Base-by-base conservation (phyloP, 345 rosid genomes). In the Pistacia atlantica region DNA sequence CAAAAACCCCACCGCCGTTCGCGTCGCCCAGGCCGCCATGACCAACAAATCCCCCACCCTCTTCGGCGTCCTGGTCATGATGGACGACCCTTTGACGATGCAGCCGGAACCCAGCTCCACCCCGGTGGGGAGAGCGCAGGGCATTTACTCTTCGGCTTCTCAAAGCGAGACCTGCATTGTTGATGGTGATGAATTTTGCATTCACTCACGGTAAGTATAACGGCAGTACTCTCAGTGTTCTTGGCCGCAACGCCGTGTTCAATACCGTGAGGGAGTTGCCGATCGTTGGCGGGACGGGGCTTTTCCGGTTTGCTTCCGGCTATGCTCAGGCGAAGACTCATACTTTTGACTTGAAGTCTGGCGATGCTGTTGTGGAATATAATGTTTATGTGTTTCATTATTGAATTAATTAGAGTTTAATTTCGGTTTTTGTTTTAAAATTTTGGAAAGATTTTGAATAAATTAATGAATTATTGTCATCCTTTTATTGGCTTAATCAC, bases 131-230 rank as follows among this genome's bases (percentile, higher is more conserved):
- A 20, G 55, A 61, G 85, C 83, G 0, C 89, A 79, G 28, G 86
- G 86, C 42, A 62, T 75, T 11, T 77, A 79, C 12, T 80, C 78
- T 4, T 59, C 38, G 0, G 67, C 83, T 0, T 71, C 83, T 5
- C 83, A 65, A 31, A 31, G 22, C 0, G 80, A 77, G 20, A 4
- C 58, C 0, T n/a, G 81, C 69, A 37, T 65, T 81, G 42, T 48
- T 81, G 51, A 77, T 86, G 89, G 81, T 59, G 3, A 8, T 68
- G 45, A 86, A 81, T 71, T 75, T 75, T 14, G 82, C 72, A 6
- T 86, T 86, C 80, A 55, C 52, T n/a, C 76, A 80, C 61, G 84
- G 80, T 20, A 71, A 85, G 38, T 81, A 73, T 42, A 79, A 83
- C 35, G 88, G 86, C 0, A 85, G 86, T 67, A 80, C 42, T 20